Conservation (phyloP, 2,329 filamentous ascomycete species). For the Diaporthe nobilis region DNA sequence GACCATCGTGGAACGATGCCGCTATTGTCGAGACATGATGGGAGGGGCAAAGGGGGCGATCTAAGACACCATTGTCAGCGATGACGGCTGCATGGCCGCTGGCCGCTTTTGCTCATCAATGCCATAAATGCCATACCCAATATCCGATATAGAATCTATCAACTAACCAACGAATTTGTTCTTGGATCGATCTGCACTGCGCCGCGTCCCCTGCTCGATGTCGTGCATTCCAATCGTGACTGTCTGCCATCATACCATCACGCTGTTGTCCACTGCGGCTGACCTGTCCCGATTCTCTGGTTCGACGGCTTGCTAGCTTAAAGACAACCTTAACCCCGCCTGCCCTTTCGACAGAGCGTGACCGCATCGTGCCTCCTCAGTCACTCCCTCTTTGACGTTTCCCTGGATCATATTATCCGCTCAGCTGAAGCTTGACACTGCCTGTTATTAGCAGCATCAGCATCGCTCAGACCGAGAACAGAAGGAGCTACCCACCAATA, state of each 20-base stretch:
- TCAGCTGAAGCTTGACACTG: not conserved
- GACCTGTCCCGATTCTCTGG: constrained; percentile 11
- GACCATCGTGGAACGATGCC: constrained; percentile 23
- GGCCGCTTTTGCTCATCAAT: not conserved
- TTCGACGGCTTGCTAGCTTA: constrained; percentile 10
- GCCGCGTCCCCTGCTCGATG: not conserved
- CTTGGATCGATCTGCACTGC: not conserved
- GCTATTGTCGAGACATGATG: constrained; percentile 1
- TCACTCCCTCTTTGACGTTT: not conserved
- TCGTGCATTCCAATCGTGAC: not conserved
- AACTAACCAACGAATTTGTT: not conserved
- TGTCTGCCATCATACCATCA: not conserved
- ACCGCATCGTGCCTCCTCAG: constrained; percentile 16
- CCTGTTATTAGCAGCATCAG: not conserved
- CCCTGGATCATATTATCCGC: too few relatives aligned
- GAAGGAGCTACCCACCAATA: not conserved
- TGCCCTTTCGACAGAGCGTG: not conserved
- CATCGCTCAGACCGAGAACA: not conserved
- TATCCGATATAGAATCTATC: not conserved
- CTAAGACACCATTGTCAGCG: constrained; percentile 38
- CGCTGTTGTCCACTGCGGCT: not conserved
- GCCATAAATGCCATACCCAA: not conserved
- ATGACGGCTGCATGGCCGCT: constrained; percentile 31
- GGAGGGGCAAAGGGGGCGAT: not conserved
- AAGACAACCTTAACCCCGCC: constrained; percentile 9